Conservation (phyloP, 169 alveolate genomes). For the Plasmodium fragile region DNA sequence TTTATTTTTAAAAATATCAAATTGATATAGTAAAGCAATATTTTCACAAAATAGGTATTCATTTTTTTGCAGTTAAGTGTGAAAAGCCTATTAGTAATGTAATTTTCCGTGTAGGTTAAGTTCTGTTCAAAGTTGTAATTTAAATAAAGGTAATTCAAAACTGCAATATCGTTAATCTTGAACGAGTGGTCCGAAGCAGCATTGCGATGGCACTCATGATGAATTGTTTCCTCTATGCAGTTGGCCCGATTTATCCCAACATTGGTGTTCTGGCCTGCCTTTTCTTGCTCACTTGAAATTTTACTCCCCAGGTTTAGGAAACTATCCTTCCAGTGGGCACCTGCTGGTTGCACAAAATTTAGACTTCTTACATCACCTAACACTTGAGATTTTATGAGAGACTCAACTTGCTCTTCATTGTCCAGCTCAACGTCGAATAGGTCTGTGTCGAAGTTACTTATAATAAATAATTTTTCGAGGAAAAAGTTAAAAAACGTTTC, state of each 20-base stretch:
- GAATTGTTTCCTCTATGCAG: neutral
- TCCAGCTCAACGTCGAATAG: slow-evolving; percentile 21
- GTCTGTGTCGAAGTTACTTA: slow-evolving; percentile 60
- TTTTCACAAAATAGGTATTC: slow-evolving; percentile 71
- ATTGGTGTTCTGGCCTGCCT: neutral
- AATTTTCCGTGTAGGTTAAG: slow-evolving; percentile 36
- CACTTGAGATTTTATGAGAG: neutral
- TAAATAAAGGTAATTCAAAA: slow-evolving; percentile 60
- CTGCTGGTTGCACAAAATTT: neutral
- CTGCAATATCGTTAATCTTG: slow-evolving; percentile 44
- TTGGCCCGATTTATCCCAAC: neutral
- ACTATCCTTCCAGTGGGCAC: neutral
- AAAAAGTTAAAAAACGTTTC: slow-evolving; percentile 40
- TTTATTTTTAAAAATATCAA: slow-evolving; percentile 59
- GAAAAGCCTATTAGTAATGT: slow-evolving; percentile 55
- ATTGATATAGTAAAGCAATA: slow-evolving; percentile 61
- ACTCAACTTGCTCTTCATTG: slow-evolving; percentile 4
- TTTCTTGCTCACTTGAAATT: neutral
- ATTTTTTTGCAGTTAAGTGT: slow-evolving; percentile 39
- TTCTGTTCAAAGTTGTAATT: slow-evolving; percentile 63
- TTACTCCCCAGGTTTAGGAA: neutral
- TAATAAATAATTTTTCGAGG: slow-evolving; percentile 51
- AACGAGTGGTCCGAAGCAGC: neutral
- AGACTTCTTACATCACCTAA: slow-evolving; percentile 17
- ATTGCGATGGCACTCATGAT: neutral